Conservation (phyloP, 164 flowering plant species). For the Dillenia suffruticosa region DNA sequence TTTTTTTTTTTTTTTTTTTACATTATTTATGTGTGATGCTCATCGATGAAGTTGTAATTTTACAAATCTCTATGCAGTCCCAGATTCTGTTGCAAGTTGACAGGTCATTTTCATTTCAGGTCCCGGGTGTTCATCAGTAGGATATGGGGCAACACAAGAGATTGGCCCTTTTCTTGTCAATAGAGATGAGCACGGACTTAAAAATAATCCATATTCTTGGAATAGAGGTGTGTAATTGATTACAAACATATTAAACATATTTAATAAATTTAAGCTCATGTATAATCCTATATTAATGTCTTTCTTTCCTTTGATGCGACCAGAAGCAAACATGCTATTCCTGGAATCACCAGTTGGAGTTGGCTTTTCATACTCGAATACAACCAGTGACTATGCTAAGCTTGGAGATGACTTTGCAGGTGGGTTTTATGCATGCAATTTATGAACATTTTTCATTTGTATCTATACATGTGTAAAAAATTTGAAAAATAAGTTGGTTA, state of each 20-base stretch:
- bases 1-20: too few relatives aligned
- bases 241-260: not conserved
- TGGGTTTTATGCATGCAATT: slow-evolving; percentile 11
- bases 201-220: slow-evolving; percentile 68
- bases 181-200: slow-evolving; percentile 43
- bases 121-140: slow-evolving; percentile 99
- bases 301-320: too few relatives aligned
- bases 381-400: slow-evolving; percentile 53
- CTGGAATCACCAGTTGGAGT: slow-evolving; percentile 92
- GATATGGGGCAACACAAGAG: slow-evolving; percentile 98
- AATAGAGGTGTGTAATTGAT: slow-evolving; percentile 35
- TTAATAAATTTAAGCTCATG: not conserved
- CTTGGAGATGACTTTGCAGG: slow-evolving; percentile 89
- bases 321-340: slow-evolving; percentile 90
- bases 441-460: not conserved
- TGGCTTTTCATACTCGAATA: slow-evolving; percentile 86
- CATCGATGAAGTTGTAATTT: too few relatives aligned
- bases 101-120: slow-evolving; percentile 51
- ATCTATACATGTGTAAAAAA: not conserved
- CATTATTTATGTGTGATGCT: too few relatives aligned
- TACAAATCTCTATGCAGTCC: not conserved
- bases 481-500: not conserved
- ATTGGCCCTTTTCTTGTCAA: slow-evolving; percentile 92
- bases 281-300: slow-evolving; percentile 18
- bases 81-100: slow-evolving; percentile 26